Evolutionary conservation across 495 filamentous ascomycete genomes (phyloP).

Genomic region (Bacidia gigantensis): DNA sequence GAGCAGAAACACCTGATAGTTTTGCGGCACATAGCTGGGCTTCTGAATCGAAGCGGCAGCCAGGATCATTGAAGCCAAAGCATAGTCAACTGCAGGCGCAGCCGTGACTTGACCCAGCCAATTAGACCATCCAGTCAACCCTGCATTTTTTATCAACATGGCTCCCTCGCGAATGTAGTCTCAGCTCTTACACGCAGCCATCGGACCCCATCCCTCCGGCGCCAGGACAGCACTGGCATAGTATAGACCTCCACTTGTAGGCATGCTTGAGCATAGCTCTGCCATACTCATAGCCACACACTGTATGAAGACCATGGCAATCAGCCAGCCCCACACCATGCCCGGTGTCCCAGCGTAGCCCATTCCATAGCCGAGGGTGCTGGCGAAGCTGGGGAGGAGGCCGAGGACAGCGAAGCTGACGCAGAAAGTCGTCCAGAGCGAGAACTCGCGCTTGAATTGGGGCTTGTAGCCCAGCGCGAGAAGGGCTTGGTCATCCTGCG

Average conservation of each 20-base stretch:
- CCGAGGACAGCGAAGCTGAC: slow-evolving; percentile 67
- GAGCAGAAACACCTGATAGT: slow-evolving; percentile 59
- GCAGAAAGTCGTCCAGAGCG: slow-evolving; percentile 70
- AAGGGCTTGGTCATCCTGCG: slow-evolving; percentile 54
- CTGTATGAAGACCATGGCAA: slow-evolving; percentile 63
- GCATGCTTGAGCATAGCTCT: slow-evolving; percentile 54
- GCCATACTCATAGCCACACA: slow-evolving; percentile 57
- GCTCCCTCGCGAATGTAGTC: background rate
- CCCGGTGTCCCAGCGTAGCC: slow-evolving; percentile 68
- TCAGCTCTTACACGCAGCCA: slow-evolving; percentile 41
- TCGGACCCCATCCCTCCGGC: slow-evolving; percentile 55
- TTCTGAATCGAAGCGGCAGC: slow-evolving; percentile 56
- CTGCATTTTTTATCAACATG: slow-evolving; percentile 12
- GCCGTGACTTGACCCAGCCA: slow-evolving; percentile 59
- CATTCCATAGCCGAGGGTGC: slow-evolving; percentile 66
- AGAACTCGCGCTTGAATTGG: slow-evolving; percentile 73
- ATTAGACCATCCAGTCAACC: slow-evolving; percentile 64
- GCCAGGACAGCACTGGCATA: slow-evolving; percentile 71
- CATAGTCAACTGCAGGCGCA: slow-evolving; percentile 52
- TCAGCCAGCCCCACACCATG: slow-evolving; percentile 77
- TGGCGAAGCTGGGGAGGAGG: slow-evolving; percentile 59
- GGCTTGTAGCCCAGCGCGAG: slow-evolving; percentile 63
- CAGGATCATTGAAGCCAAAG: slow-evolving; percentile 57
- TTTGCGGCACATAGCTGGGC: slow-evolving; percentile 47
- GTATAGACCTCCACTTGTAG: slow-evolving; percentile 62